Base-by-base conservation (phyloP, 2,329 filamentous ascomycete species). In the Aspergillus eucalypticola region DNA sequence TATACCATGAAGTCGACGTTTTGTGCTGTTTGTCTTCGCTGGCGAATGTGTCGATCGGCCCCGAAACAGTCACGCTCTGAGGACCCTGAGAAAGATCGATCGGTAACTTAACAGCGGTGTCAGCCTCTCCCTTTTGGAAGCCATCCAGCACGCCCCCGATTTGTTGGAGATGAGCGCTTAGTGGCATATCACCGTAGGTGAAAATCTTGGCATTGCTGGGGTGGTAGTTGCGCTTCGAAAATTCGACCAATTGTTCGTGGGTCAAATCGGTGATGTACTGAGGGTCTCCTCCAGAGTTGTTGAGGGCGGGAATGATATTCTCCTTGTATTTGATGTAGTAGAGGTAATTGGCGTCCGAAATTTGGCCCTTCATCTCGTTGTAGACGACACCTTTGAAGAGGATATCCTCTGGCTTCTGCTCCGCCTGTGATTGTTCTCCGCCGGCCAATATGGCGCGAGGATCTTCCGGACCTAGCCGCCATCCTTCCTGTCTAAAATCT, bases 281-380 rank as follows among this genome's bases (percentile, higher is more conserved):
- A 0, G 95, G 95, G 73, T 99, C 95, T 57, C 95, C 95, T 35
- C 95, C 95, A 1, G 94, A 98, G 79, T 99, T 98, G 79, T 99
- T 90, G 75, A 99, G 90, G 39, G 90, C 89, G 0, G 95, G 95
- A 73, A 96, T 95, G 56, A 99, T 91, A 73, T 95, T 90, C 69
- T 98, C 92, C 73, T 96, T 92, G 77, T 96, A 99, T 56, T 90
- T 86, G 67, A 97, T 96, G 75, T 97, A 98, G 81, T 91, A 99
- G 0, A 98, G 82, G 71, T 99, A 99, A 66, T 92, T 92, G 6
- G 94, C 92, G 75, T 99, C 95, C 2, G 95, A 98, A 88, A 98
- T 96, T 73, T 97, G 93, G 0, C 95, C 95, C 79, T 99, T 99
- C 95, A 99, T 99, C 80, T 99, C 95, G 71, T 99, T 99, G 80